Conservation (phyloP, 2,329 filamentous ascomycete species). For the Curvularia sp. region DNA sequence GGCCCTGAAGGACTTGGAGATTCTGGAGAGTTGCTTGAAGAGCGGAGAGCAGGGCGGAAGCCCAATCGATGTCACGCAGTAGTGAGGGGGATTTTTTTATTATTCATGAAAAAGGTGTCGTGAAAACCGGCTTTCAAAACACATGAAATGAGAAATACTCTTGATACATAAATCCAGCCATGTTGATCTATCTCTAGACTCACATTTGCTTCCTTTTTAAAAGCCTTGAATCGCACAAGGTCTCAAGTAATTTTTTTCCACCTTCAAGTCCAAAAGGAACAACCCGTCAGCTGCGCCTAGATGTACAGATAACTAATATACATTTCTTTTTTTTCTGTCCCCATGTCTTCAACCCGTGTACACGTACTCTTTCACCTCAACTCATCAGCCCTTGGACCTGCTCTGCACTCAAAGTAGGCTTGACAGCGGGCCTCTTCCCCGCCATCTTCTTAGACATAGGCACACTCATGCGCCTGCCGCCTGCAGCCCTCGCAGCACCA, state of each 20-base stretch:
- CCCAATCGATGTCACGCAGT: slow-evolving; percentile 34
- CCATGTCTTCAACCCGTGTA: too few relatives aligned
- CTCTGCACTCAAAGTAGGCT: slow-evolving; percentile 36
- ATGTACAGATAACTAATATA: too few relatives aligned
- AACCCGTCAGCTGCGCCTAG: too few relatives aligned
- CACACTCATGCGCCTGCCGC: slow-evolving; percentile 3
- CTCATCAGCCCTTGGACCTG: slow-evolving; percentile 39
- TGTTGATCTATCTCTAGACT: background rate
- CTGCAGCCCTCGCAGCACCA: background rate
- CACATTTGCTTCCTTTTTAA: background rate
- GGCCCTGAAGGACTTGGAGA: slow-evolving; percentile 67
- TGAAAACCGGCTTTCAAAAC: background rate
- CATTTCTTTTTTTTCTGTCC: too few relatives aligned
- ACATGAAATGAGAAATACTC: background rate
- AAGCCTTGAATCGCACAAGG: too few relatives aligned
- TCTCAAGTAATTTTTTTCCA: too few relatives aligned
- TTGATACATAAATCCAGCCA: background rate
- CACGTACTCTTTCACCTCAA: too few relatives aligned
- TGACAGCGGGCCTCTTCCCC: slow-evolving; percentile 28
- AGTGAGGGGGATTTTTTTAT: background rate
- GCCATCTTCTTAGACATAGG: slow-evolving; percentile 15
- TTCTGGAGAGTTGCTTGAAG: slow-evolving; percentile 55
- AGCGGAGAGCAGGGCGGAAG: slow-evolving; percentile 52
- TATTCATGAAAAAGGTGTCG: background rate
- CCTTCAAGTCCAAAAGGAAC: too few relatives aligned